Conservation (phyloP, 495 filamentous ascomycete genomes). For the Echria macrotheca region DNA sequence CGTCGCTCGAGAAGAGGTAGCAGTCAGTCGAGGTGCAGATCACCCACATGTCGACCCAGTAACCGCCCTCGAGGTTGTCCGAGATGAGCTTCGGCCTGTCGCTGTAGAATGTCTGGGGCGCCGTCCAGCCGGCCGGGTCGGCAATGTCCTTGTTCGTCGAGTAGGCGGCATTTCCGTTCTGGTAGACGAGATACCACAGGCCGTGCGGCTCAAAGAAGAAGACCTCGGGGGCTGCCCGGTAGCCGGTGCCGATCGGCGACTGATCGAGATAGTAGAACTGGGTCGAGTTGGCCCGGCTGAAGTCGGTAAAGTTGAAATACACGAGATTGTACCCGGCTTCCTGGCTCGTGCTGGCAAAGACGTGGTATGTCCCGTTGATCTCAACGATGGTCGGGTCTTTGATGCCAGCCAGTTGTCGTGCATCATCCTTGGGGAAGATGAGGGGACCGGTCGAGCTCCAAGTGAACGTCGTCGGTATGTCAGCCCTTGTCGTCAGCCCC, state of each 20-base stretch:
- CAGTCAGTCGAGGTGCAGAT: conserved; percentile 20
- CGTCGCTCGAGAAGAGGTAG: conserved; percentile 24
- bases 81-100: conserved; percentile 15
- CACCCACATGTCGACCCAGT: conserved; percentile 31
- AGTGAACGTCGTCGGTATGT: conserved; percentile 11
- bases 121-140: conserved; percentile 23
- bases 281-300: conserved; percentile 11
- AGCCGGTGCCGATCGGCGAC: conserved; percentile 18
- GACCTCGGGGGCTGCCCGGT: conserved; percentile 23
- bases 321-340: conserved; percentile 20
- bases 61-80: conserved; percentile 16
- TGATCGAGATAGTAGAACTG: conserved; percentile 23
- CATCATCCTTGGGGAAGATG: conserved; percentile 20
- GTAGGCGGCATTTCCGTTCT: conserved; percentile 27
- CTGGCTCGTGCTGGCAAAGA: conserved; percentile 23
- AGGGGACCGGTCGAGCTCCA: conserved; percentile 22
- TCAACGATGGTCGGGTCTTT: conserved; percentile 23
- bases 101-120: conserved; percentile 20
- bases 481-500: too few species aligned
- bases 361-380: conserved; percentile 25
- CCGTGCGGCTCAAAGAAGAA: conserved; percentile 24
- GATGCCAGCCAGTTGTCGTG: conserved; percentile 19
- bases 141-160: conserved; percentile 24
- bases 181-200: conserved; percentile 26
- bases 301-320: conserved; percentile 23